Percentiles rank a stretch among this genome's conserved stretches.
Evolutionary conservation across 768 basidiomycete genomes (phyloP).

Genomic region (Chalciporus piperatus): DNA sequence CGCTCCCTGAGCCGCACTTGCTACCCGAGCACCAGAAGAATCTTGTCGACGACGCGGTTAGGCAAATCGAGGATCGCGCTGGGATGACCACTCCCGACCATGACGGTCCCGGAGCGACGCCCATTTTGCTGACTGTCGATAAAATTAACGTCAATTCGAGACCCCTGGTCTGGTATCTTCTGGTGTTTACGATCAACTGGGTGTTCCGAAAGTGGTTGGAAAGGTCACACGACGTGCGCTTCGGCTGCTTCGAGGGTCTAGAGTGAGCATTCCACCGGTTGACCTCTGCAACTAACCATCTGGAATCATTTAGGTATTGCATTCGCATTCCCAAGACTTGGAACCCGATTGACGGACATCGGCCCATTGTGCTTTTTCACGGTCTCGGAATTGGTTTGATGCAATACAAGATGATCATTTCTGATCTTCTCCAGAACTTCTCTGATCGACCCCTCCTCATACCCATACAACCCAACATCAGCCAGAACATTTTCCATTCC

Average conservation of each 20-base stretch:
- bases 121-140: constrained; percentile 77
- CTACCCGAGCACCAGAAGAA: constrained; percentile 45
- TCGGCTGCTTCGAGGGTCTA: constrained; percentile 57
- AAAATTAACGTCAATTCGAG: constrained; percentile 64
- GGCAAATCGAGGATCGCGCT: constrained; percentile 66
- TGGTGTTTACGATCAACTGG: constrained; percentile 49
- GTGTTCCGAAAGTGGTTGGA: constrained; percentile 44
- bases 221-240: constrained; percentile 39
- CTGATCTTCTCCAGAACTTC: constrained; percentile 52
- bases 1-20: constrained; percentile 49
- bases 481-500: constrained; percentile 80
- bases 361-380: constrained; percentile 82
- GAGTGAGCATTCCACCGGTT: constrained; percentile 48
- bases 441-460: constrained; percentile 74
- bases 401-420: constrained; percentile 65
- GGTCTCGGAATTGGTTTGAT: constrained; percentile 83
- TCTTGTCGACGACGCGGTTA: constrained; percentile 58
- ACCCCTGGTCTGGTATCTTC: constrained; percentile 63
- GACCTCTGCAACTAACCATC: neutral
- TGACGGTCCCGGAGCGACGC: constrained; percentile 45
- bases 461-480: constrained; percentile 80
- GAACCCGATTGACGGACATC: constrained; percentile 52
- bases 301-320: constrained; percentile 53
- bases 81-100: constrained; percentile 65
- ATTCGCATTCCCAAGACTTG: constrained; percentile 67